These are phyloP conservation scores for Daldinia concentrica DNA, from an alignment of 495 filamentous ascomycete genomes.

Conservation along the genomic window DNA sequence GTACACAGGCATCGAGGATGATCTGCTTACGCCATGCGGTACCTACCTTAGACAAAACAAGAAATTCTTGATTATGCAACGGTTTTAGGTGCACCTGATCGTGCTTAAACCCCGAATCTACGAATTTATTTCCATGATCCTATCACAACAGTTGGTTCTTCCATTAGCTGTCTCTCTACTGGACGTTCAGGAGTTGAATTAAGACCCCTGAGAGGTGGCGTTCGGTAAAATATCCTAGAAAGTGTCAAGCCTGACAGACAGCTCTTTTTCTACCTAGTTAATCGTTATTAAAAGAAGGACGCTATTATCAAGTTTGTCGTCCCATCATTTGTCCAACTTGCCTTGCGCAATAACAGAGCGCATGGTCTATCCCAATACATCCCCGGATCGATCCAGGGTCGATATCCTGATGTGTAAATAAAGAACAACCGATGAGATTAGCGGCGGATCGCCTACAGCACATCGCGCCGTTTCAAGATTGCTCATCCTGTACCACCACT, in stretches of 20 bases:
- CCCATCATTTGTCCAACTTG: slow-evolving; percentile 19
- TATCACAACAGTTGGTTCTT: background rate
- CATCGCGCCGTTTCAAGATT: slow-evolving; percentile 43
- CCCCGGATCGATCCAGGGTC: slow-evolving; percentile 11
- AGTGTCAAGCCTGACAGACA: slow-evolving; percentile 20
- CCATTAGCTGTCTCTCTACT: background rate
- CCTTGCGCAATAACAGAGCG: slow-evolving; percentile 8
- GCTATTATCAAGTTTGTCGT: slow-evolving; percentile 12
- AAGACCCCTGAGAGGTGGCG: slow-evolving; percentile 32
- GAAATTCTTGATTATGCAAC: slow-evolving; percentile 1
- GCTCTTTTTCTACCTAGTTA: background rate
- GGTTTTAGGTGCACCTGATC: background rate
- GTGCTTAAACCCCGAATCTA: background rate
- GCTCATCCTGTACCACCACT: slow-evolving; percentile 29
- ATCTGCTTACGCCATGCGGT: background rate
- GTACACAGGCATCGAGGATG: background rate
- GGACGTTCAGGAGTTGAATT: slow-evolving; percentile 16
- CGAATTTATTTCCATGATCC: background rate
- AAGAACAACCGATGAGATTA: slow-evolving; percentile 33
- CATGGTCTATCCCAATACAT: slow-evolving; percentile 7
- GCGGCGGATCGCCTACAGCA: slow-evolving; percentile 37
- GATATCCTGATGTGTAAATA: slow-evolving; percentile 18
- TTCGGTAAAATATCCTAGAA: slow-evolving; percentile 9
- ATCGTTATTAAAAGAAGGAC: slow-evolving; percentile 1
- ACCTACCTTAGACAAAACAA: background rate